Evolutionary conservation across 2,329 filamentous ascomycete species (phyloP), one percentile per base, ranked within the genome.

Genomic region (Diaporthe vaccinii): DNA sequence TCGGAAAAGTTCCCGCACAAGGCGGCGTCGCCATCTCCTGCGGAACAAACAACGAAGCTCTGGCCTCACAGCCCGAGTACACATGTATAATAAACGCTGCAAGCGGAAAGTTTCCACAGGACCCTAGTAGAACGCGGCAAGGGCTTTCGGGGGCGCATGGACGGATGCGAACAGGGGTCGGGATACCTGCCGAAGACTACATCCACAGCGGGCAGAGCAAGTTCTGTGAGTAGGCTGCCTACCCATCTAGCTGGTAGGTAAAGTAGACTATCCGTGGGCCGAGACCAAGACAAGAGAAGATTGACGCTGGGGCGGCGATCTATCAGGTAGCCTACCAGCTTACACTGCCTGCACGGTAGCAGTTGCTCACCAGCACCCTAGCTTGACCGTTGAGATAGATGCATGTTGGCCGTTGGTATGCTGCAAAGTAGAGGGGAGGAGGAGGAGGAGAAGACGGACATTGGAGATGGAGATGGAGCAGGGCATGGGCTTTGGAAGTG

Each of bases 281-380:
- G 31, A 25, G 46, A 28, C 46, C 65, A 62, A 22, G 46, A 51
- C n/a, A 51, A 61, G 55, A 51, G 28, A 72, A 49, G 34, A 61
- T 72, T 51, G 44, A 14, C 44, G 53, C 51, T 58, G 22, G 57
- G 31, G 31, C 53, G 57, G 28, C 51, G 53, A 58, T 71, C 53
- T 58, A 57, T 58, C 39, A 46, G n/a, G 15, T 53, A 68, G 62
- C 46, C n/a, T 39, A 55, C 44, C 70, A 28, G 57, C 58, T 53
- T 28, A 20, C 31, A 49, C 49, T 20, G 65, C 28, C 25, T 39
- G 53, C n/a, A 12, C 34, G 41, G 53, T 36, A 58, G 44, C 62
- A 36, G 62, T 36, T 67, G 62, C 28, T 51, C 31, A 39, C 44
- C 65, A 34, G 36, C 28, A 25, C 46, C 44, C 44, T 25, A 10